These are phyloP conservation scores for Cyanidiococcus yangmingshanensis DNA, from an alignment of 23 red algal genomes.

Conservation along the genomic window DNA sequence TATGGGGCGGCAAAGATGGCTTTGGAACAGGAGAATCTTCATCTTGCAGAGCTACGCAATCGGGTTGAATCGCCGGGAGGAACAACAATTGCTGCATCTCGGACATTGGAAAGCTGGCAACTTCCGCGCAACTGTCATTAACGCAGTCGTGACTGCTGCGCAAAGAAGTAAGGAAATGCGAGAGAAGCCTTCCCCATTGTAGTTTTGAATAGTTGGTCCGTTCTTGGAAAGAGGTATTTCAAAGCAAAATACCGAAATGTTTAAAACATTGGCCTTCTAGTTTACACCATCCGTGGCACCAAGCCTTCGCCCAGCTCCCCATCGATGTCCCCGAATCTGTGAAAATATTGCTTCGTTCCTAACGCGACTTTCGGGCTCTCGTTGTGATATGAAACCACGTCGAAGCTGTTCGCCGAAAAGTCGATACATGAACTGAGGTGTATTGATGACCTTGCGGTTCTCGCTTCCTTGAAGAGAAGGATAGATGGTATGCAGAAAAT, in stretches of 20 bases:
- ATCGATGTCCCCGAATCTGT: not conserved
- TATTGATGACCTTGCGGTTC: not conserved
- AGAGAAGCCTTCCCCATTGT: not conserved
- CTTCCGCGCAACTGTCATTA: constrained; percentile 60
- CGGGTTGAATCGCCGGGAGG: constrained; percentile 92
- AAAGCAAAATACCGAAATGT: too few species aligned
- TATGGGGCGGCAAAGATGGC: constrained; percentile 81
- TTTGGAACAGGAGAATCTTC: constrained; percentile 33
- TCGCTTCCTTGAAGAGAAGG: constrained; percentile 41
- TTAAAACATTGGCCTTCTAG: too few species aligned
- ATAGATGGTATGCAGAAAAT: constrained; percentile 86
- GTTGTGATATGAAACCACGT: not conserved
- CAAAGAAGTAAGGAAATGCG: constrained; percentile 42
- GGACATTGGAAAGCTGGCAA: constrained; percentile 44
- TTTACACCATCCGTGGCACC: not conserved
- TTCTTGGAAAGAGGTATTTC: too few species aligned
- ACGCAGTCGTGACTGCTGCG: constrained; percentile 46
- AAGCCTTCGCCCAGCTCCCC: not conserved
- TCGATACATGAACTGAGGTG: not conserved
- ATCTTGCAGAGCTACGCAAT: constrained; percentile 83
- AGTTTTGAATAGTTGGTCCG: too few species aligned
- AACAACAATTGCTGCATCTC: constrained; percentile 69
- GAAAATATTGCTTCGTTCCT: not conserved
- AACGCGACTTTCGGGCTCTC: not conserved
- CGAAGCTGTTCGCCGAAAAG: not conserved